phyloP scores from a whole-genome alignment of 345 rosid genomes.

The Sisymbrium irio region DNA sequence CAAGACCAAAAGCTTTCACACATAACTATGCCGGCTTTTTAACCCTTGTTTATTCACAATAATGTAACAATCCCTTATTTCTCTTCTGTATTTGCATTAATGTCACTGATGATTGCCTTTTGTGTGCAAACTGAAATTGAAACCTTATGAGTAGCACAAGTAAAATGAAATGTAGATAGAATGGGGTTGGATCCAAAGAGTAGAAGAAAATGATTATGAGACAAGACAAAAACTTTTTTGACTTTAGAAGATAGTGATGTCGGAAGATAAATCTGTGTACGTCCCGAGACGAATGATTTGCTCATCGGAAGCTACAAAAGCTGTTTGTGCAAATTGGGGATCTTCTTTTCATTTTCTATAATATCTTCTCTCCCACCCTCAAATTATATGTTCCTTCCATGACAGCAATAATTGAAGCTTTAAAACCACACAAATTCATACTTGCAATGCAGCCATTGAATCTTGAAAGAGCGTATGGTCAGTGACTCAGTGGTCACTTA shows the following conservation, averaged over 20 bases:
- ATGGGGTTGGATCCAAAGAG: slow-evolving; percentile 25
- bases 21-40: slow-evolving; percentile 30
- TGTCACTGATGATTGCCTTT: neutral
- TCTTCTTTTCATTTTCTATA: slow-evolving; percentile 14
- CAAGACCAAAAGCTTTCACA: slow-evolving; percentile 29
- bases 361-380: neutral
- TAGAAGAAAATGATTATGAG: slow-evolving; percentile 34
- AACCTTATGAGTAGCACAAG: slow-evolving; percentile 22
- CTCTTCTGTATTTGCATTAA: neutral
- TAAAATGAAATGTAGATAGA: neutral
- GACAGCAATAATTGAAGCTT: slow-evolving; percentile 21
- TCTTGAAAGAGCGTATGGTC: slow-evolving; percentile 16
- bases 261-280: slow-evolving; percentile 33
- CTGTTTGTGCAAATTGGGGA: slow-evolving; percentile 35
- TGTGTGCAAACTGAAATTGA: neutral
- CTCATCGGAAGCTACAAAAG: slow-evolving; percentile 39
- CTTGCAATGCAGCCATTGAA: neutral
- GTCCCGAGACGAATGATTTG: slow-evolving; percentile 40
- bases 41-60: neutral
- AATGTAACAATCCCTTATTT: neutral
- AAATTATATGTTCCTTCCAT: slow-evolving; percentile 16
- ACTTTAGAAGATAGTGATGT: slow-evolving; percentile 40
- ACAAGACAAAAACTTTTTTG: slow-evolving; percentile 31
- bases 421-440: neutral
- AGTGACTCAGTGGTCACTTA: neutral